phyloP scores from a whole-genome alignment of 2,329 filamentous ascomycete species.

The Sarocladium oryzae region DNA sequence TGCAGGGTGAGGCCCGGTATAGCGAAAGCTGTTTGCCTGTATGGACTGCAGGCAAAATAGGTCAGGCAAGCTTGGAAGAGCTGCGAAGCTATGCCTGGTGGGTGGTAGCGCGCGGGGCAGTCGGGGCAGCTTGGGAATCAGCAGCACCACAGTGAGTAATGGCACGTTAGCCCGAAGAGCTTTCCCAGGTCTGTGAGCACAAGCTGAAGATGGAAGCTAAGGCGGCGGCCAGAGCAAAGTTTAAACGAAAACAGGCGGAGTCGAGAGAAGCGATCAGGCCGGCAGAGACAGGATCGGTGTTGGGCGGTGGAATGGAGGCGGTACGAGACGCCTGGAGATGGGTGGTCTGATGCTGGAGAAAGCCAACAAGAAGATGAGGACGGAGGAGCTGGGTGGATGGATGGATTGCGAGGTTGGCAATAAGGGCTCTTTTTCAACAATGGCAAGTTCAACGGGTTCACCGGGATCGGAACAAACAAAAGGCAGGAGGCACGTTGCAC shows the following conservation, averaged over 20 bases:
- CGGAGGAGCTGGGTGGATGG: neutral
- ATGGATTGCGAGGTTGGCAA: neutral
- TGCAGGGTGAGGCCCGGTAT: neutral
- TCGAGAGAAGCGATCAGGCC: neutral
- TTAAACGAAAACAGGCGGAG: slow-evolving; percentile 2
- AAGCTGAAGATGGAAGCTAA: slow-evolving; percentile 6
- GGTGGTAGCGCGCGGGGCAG: slow-evolving; percentile 3
- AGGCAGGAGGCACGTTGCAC: neutral
- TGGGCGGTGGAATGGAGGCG: neutral
- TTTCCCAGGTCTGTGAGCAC: too few relatives aligned
- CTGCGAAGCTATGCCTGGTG: neutral
- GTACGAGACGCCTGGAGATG: neutral
- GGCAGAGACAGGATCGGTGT: neutral
- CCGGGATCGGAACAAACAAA: neutral
- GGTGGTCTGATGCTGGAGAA: neutral
- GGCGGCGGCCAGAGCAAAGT: slow-evolving; percentile 3
- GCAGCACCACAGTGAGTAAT: neutral
- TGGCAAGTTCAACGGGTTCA: neutral
- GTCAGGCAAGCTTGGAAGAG: neutral
- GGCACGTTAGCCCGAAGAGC: too few relatives aligned
- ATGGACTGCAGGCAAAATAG: too few relatives aligned
- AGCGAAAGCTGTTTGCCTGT: too few relatives aligned
- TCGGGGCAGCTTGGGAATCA: neutral
- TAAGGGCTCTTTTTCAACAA: neutral
- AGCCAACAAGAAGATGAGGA: neutral